Percentiles rank a stretch among this genome's conserved stretches.
phyloP scores from a whole-genome alignment of 805 yeast genomes.

The Starmerella etchellsii region DNA sequence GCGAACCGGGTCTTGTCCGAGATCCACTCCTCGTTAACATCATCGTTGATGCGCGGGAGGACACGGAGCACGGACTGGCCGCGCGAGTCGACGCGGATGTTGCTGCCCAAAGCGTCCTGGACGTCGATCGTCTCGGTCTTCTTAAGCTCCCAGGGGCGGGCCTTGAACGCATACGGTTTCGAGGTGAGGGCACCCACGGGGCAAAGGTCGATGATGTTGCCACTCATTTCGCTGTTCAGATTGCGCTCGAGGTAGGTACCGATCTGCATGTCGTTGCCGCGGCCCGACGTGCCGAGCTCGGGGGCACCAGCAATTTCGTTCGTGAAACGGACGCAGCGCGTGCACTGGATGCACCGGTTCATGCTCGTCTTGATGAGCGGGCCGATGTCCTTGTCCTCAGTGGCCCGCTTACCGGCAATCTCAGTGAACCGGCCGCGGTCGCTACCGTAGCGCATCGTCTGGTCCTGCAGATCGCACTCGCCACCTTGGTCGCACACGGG shows the following conservation, averaged over 20 bases:
- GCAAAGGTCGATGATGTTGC: constrained; percentile 76
- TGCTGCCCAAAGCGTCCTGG: constrained; percentile 70
- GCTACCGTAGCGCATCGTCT: constrained; percentile 65
- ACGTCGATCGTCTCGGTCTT: constrained; percentile 80
- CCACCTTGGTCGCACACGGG: constrained; percentile 94
- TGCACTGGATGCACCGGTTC: constrained; percentile 89
- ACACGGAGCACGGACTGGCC: constrained; percentile 82
- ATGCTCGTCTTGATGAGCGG: constrained; percentile 80
- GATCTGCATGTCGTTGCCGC: constrained; percentile 86
- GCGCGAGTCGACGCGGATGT: constrained; percentile 71
- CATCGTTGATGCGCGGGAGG: constrained; percentile 74
- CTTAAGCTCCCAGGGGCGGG: constrained; percentile 88
- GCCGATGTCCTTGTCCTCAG: constrained; percentile 81
- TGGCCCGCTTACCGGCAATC: constrained; percentile 75
- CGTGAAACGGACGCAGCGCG: constrained; percentile 79
- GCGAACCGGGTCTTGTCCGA: constrained; percentile 80
- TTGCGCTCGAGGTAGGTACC: constrained; percentile 81
- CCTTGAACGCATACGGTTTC: constrained; percentile 83
- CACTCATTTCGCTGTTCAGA: constrained; percentile 72
- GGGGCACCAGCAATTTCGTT: constrained; percentile 90
- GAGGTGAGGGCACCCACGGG: constrained; percentile 88
- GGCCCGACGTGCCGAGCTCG: constrained; percentile 76
- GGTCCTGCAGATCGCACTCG: constrained; percentile 86
- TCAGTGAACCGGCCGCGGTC: constrained; percentile 80
- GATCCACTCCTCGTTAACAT: constrained; percentile 83